Evolutionary conservation across 768 basidiomycete genomes (phyloP).

Genomic region (Chalciporus chontae): DNA sequence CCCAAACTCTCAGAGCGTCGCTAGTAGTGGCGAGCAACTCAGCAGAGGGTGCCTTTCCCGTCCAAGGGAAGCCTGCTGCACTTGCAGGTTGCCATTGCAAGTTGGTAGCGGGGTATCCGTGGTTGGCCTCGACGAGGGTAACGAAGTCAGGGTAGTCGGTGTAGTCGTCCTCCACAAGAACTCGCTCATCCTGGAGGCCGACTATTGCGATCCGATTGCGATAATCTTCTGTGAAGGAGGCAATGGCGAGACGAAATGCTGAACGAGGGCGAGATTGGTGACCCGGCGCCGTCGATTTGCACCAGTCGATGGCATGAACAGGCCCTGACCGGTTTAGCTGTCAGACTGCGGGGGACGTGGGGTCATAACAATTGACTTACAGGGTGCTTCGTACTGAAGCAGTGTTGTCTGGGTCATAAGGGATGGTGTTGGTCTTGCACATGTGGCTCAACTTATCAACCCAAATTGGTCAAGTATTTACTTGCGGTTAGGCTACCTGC

Average conservation of each 20-base stretch:
- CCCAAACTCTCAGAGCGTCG: conserved; percentile 90
- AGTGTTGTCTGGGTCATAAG: conserved; percentile 67
- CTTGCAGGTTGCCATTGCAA: conserved; percentile 89
- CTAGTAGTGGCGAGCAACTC: conserved; percentile 93
- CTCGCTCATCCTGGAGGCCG: conserved; percentile 79
- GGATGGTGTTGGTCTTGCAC: conserved; percentile 4
- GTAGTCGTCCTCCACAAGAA: conserved; percentile 83
- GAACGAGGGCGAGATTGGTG: conserved; percentile 70
- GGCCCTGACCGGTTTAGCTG: conserved; percentile 55
- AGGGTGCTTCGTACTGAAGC: conserved; percentile 82
- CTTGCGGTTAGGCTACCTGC: background rate
- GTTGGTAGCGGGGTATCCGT: conserved; percentile 92
- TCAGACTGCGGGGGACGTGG: conserved; percentile 14
- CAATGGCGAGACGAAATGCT: conserved; percentile 80
- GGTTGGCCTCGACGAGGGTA: conserved; percentile 76
- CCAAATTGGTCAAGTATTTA: background rate
- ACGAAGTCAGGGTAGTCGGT: conserved; percentile 84
- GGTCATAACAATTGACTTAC: conserved; percentile 45
- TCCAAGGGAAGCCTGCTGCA: conserved; percentile 60
- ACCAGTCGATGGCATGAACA: conserved; percentile 85
- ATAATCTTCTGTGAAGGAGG: conserved; percentile 82
- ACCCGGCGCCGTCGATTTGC: conserved; percentile 72
- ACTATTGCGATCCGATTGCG: conserved; percentile 78
- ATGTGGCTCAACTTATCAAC: conserved; percentile 21
- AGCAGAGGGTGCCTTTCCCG: conserved; percentile 58